phyloP scores from a whole-genome alignment of 2,329 filamentous ascomycete species.

The Penicillium brevicompactum region DNA sequence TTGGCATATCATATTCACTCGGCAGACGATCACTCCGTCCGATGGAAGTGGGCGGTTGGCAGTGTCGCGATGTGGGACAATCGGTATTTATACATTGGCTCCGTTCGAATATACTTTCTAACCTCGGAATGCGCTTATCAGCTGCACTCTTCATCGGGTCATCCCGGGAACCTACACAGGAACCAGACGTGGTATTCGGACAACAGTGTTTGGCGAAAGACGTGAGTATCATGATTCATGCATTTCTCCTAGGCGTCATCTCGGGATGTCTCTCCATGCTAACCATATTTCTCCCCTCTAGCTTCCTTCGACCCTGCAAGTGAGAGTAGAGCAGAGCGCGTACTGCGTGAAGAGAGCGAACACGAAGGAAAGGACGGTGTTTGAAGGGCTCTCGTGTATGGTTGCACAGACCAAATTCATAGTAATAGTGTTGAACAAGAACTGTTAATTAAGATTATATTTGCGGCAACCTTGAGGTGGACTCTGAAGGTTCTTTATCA shows the following conservation, averaged over 20 bases:
- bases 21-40: constrained; percentile 53
- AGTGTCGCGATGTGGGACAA: constrained; percentile 58
- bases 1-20: constrained; percentile 52
- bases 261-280: background rate
- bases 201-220: constrained; percentile 13
- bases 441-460: no score
- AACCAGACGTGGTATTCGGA: constrained; percentile 7
- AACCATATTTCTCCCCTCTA: background rate
- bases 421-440: no score
- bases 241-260: no score
- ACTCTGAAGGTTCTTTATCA: no score
- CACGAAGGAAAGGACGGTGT: background rate
- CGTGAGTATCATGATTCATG: background rate
- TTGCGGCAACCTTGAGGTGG: no score
- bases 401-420: no score
- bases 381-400: background rate
- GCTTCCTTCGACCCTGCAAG: constrained; percentile 11
- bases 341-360: background rate
- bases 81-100: constrained; percentile 23
- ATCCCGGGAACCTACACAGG: constrained; percentile 12
- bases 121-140: background rate
- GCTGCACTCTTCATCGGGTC: constrained; percentile 13
- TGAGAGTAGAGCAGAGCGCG: constrained; percentile 1
- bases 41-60: constrained; percentile 55
- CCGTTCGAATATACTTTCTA: background rate